Conservation (phyloP, 495 filamentous ascomycete genomes). For the Parmelia sp. region DNA sequence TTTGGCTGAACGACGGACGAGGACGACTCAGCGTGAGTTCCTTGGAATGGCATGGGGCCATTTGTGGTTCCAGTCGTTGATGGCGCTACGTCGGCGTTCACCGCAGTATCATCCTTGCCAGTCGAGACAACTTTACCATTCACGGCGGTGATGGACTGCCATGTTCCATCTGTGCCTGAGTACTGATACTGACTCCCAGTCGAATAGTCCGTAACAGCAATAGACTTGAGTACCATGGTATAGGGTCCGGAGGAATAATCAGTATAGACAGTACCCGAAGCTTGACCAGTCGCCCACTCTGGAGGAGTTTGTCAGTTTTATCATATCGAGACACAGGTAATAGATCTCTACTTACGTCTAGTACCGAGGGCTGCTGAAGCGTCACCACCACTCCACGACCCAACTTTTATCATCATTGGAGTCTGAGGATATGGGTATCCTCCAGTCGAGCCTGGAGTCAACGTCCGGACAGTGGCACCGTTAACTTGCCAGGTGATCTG, state of each 20-base stretch:
- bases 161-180: slow-evolving; percentile 65
- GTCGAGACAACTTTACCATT: slow-evolving; percentile 59
- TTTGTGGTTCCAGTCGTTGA: slow-evolving; percentile 49
- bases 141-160: slow-evolving; percentile 71
- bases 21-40: slow-evolving; percentile 52
- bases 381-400: slow-evolving; percentile 85
- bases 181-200: slow-evolving; percentile 80
- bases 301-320: slow-evolving; percentile 4
- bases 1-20: slow-evolving; percentile 46
- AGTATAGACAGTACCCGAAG: slow-evolving; percentile 39
- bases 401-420: slow-evolving; percentile 75
- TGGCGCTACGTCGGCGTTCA: slow-evolving; percentile 29
- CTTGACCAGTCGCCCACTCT: slow-evolving; percentile 81
- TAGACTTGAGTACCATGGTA: slow-evolving; percentile 72
- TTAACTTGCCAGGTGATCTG: slow-evolving; percentile 71
- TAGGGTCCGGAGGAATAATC: slow-evolving; percentile 69
- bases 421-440: slow-evolving; percentile 73
- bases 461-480: slow-evolving; percentile 56
- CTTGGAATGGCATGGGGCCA: slow-evolving; percentile 56
- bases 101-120: slow-evolving; percentile 36
- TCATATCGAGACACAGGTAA: background rate
- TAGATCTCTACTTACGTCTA: slow-evolving; percentile 47
- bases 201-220: slow-evolving; percentile 82
- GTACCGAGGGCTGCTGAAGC: slow-evolving; percentile 56
- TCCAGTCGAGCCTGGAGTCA: slow-evolving; percentile 58